A percentile compares a stretch with the other conserved stretches of the same genome.
Conservation (phyloP, 192 early-diverging fungal genomes). For the Ambispora gerdemannii region DNA sequence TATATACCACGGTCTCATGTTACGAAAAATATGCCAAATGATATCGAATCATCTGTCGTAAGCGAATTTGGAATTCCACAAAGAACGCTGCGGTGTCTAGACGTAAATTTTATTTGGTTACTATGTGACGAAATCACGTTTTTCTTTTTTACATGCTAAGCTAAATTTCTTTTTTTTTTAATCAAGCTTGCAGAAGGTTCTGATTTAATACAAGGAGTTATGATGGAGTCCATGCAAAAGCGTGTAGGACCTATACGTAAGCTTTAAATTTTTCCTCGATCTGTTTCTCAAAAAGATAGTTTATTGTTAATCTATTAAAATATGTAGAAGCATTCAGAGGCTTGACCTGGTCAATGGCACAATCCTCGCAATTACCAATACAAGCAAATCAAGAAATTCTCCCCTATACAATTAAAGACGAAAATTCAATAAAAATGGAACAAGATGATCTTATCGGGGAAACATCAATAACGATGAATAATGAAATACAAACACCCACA, state of each 20-base stretch:
- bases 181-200: neutral
- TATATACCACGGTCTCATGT: neutral
- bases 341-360: too few relatives aligned
- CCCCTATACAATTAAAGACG: neutral
- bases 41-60: neutral
- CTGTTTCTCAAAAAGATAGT: too few relatives aligned
- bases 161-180: neutral
- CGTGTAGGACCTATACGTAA: neutral
- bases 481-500: neutral
- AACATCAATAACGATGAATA: neutral
- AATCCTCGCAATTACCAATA: too few relatives aligned
- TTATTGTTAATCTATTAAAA: too few relatives aligned
- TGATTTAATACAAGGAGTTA: neutral
- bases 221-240: neutral
- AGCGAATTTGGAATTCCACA: neutral
- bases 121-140: neutral
- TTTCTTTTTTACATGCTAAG: neutral
- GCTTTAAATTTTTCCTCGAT: neutral
- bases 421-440: neutral
- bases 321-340: too few relatives aligned
- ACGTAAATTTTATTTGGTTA: too few relatives aligned
- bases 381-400: too few relatives aligned
- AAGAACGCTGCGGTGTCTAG: neutral
- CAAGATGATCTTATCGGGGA: neutral
- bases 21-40: neutral